These are phyloP conservation scores for Staphylotrichum tortipilum DNA, from an alignment of 495 filamentous ascomycete species.

Conservation along the genomic window DNA sequence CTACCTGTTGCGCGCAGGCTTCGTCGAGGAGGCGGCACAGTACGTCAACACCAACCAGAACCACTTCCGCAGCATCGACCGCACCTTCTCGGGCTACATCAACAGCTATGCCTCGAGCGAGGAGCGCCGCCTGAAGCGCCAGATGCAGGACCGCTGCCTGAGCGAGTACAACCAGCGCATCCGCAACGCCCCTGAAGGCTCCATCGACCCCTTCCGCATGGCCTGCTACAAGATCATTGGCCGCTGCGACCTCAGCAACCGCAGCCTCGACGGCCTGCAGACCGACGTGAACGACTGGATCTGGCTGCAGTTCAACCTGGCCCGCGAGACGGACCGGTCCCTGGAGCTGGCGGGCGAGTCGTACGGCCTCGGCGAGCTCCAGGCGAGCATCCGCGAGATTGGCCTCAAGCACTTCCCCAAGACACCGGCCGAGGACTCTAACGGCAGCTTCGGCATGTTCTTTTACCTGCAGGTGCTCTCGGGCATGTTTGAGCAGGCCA, in stretches of 20 bases:
- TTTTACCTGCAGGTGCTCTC: slow-evolving; percentile 85
- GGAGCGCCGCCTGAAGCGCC: slow-evolving; percentile 63
- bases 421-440: slow-evolving; percentile 56
- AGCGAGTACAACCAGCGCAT: slow-evolving; percentile 79
- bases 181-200: slow-evolving; percentile 74
- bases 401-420: slow-evolving; percentile 76
- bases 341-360: slow-evolving; percentile 80
- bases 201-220: slow-evolving; percentile 89
- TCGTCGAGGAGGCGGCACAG: slow-evolving; percentile 71
- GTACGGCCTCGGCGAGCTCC: slow-evolving; percentile 80
- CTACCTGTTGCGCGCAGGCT: slow-evolving; percentile 80
- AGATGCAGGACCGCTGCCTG: slow-evolving; percentile 76
- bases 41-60: slow-evolving; percentile 70
- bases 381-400: slow-evolving; percentile 75
- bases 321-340: slow-evolving; percentile 72
- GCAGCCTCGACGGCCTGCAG: slow-evolving; percentile 70
- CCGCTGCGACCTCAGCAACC: slow-evolving; percentile 76
- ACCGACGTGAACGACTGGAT: slow-evolving; percentile 89
- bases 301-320: slow-evolving; percentile 91
- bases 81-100: slow-evolving; percentile 84
- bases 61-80: slow-evolving; percentile 81
- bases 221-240: slow-evolving; percentile 97
- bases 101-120: slow-evolving; percentile 61
- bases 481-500: slow-evolving; percentile 92
- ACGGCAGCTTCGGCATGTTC: slow-evolving; percentile 75